Conservation (phyloP, 2,329 filamentous ascomycete species). For the Nemania diffusa region DNA sequence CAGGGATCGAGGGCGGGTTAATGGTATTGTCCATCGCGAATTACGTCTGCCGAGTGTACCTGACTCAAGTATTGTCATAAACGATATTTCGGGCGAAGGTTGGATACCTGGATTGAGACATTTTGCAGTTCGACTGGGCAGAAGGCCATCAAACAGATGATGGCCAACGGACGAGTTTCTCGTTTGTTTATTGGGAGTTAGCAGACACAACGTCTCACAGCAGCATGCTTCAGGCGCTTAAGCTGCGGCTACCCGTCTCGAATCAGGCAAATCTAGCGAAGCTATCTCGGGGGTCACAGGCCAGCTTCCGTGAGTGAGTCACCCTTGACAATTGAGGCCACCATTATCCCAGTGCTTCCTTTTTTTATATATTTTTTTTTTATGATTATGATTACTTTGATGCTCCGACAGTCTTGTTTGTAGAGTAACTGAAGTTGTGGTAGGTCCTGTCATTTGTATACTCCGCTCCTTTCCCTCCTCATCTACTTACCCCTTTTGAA, state of each 20-base stretch:
- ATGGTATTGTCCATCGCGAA: slow-evolving; percentile 46
- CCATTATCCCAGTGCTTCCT: neutral
- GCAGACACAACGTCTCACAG: neutral
- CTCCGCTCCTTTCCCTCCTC: neutral
- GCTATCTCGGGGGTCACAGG: neutral
- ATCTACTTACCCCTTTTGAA: too few relatives aligned
- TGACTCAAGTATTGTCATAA: slow-evolving; percentile 61
- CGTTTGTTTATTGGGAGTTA: neutral
- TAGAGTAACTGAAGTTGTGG: neutral
- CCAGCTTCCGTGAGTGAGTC: neutral
- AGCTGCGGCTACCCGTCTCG: neutral
- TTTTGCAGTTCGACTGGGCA: neutral
- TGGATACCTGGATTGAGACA: neutral
- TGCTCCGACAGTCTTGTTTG: too few relatives aligned
- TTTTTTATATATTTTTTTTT: too few relatives aligned
- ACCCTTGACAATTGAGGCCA: too few relatives aligned
- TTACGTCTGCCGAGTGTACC: neutral
- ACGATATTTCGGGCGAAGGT: neutral
- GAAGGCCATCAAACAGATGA: neutral
- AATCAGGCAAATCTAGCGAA: too few relatives aligned
- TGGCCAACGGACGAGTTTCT: neutral
- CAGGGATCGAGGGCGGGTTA: neutral
- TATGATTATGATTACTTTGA: too few relatives aligned
- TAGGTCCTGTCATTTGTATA: neutral
- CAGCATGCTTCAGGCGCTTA: neutral